Base-by-base conservation (phyloP, 73 alveolate species). In the Tetrahymena elliotti region DNA sequence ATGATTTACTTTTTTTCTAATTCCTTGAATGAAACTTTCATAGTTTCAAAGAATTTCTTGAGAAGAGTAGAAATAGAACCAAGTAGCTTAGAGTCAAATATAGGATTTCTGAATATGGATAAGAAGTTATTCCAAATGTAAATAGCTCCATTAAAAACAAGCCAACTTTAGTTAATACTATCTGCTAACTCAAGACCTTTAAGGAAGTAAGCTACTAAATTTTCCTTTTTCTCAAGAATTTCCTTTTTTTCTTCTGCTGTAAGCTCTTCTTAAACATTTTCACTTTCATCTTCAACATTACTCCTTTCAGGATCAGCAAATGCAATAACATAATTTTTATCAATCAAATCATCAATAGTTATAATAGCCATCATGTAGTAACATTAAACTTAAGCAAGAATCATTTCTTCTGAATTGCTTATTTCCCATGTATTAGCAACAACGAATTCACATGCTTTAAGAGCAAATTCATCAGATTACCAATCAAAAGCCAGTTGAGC, bases 61-160 rank as follows among this genome's bases (percentile, higher is more conserved):
- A 99, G 94, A 35, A 97, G 94, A 18, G 98, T 98, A 52, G 98
- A 97, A 41, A 99, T 98, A 54, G 98, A 98, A 93, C 97, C 99
- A 36, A 98, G 96, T 93, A 98, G 96, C 68, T 97, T 96, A 35
- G 97, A 93, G 52, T 98, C 99, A 68, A 95, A 96, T 96, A 98
- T 98, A 53, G 98, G 98, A 47, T 94, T 97, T 94, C 98, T 97
- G 94, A 99, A 94, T 22, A 98, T 92, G n/a, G 99, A 98, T 47
- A 98, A 96, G 39, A 98, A 99, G 95, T 97, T 98, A 94, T 99
- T 98, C 99, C 99, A 99, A 93, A 98, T 97, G 88, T 97, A 96
- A 88, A 99, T 99, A 13, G 99, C 99, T 9, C 99, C 99, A 94
- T 98, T 99, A 95, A 99, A 99, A 35, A 99, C 97, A 84, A 99